Evolutionary conservation across 2,329 filamentous ascomycete genomes (phyloP), one percentile per base, ranked within the genome.

Genomic region (Ophiognomonia clavigignenti-juglandacearum): DNA sequence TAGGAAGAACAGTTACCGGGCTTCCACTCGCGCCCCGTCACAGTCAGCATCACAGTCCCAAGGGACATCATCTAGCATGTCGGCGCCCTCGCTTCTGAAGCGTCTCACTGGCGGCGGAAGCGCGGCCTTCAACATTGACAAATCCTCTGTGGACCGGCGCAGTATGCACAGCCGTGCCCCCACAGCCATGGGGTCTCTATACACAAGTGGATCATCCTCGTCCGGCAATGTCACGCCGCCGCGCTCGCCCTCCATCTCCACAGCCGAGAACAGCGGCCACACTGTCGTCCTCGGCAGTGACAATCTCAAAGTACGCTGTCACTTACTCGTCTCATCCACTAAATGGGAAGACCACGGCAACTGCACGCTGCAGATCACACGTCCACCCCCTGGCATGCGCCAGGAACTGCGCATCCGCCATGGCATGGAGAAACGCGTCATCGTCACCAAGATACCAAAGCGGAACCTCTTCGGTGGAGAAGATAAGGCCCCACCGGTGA

Each of bases 331-430:
- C 50, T 73, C 79, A 1, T 73, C 80, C 11, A 82, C 82, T 41
- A 92, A 92, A 62, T 98, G 93, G 93, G 83, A 89, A 52, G 91
- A 97, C 62, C 83, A 91, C 70, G 92, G 93, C 54, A 83, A 88
- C 56, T 95, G 90, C 51, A 76, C 82, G 31, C 71, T 98, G 50
- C 88, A 86, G 14, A 89, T 98, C 58, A 82, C 90, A 62, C 80
- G 82, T 16, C 86, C 88, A n/a, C 84, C 74, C 43, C 78, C 68
- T 29, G 79, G 78, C 6, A 78, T 76, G 63, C 71, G 71, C 35
- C 79, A 78, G 66, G 80, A 75, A 49, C 72, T 80, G 45, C 70
- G 74, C 34, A 78, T 77, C 53, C 73, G 82, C 52, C 77, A 83
- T 56, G 82, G 83, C 16, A 69, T 86, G 53, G 87, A 95, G 69